Conservation (phyloP, 371 early-diverging fungal species). For the Phascolomyces articulosus region DNA sequence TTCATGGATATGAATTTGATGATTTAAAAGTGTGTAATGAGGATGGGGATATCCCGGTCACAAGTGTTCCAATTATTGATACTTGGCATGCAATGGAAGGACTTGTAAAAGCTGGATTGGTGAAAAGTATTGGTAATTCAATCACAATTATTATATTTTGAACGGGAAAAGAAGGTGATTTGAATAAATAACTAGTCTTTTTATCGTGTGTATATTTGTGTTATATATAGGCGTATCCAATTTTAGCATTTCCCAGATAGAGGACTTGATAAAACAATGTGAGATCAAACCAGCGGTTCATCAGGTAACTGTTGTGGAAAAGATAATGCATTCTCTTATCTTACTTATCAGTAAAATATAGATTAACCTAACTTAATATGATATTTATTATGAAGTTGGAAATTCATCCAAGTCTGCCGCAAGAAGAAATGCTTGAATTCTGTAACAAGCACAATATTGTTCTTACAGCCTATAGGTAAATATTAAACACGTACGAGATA, state of each 20-base stretch:
- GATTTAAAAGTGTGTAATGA: slow-evolving; percentile 22
- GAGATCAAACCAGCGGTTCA: slow-evolving; percentile 82
- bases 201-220: not conserved
- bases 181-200: too few relatives aligned
- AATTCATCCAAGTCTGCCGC: slow-evolving; percentile 57
- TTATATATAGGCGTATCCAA: slow-evolving; percentile 54
- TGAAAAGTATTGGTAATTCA: slow-evolving; percentile 62
- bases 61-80: slow-evolving; percentile 55
- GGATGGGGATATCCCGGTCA: slow-evolving; percentile 28
- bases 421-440: slow-evolving; percentile 42
- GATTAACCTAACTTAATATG: too few relatives aligned
- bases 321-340: too few relatives aligned
- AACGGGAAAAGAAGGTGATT: too few relatives aligned
- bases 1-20: slow-evolving; percentile 32
- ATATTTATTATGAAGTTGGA: slow-evolving; percentile 57
- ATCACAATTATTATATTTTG: too few relatives aligned
- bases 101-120: slow-evolving; percentile 58
- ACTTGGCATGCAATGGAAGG: slow-evolving; percentile 85
- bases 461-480: slow-evolving; percentile 43
- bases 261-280: slow-evolving; percentile 66
- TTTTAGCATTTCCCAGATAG: slow-evolving; percentile 67
- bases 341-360: too few relatives aligned
- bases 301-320: slow-evolving; percentile 45
- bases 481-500: too few relatives aligned
- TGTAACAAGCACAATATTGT: slow-evolving; percentile 42